Evolutionary conservation across 208 protist genomes (phyloP).

Genomic region (Tritrichomonas musculus): DNA sequence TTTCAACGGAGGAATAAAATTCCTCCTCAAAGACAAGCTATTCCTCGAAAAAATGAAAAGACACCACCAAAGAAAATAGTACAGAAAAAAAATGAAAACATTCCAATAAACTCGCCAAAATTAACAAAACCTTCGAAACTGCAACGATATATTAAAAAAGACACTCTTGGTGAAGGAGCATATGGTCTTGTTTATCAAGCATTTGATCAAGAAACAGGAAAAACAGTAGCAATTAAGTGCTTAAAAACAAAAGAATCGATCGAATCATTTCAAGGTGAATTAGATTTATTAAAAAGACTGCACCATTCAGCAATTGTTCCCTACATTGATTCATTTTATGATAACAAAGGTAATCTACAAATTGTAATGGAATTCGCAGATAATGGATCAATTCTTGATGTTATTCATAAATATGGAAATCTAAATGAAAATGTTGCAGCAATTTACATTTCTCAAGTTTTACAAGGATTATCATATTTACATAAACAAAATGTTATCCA

Average conservation of each 20-base stretch:
- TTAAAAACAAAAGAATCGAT: slow-evolving; percentile 2
- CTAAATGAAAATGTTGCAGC: slow-evolving; percentile 3
- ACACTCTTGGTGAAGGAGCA: not conserved
- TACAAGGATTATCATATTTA: slow-evolving; percentile 26
- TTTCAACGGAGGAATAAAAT: no score
- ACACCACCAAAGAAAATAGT: no score
- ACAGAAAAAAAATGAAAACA: no score
- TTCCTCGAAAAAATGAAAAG: no score
- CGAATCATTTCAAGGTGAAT: not conserved
- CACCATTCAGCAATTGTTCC: slow-evolving; percentile 7
- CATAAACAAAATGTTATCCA: slow-evolving; percentile 32
- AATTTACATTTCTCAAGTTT: slow-evolving; percentile 3
- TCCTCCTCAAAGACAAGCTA: no score
- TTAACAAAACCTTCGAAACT: no score
- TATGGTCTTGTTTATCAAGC: slow-evolving; percentile 2
- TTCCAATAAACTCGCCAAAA: no score
- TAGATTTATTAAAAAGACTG: slow-evolving; percentile 3
- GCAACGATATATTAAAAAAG: slow-evolving; percentile 3
- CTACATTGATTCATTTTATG: slow-evolving; percentile 12
- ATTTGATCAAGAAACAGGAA: slow-evolving; percentile 27
- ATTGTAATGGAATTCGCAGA: slow-evolving; percentile 35
- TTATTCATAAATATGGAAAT: not conserved
- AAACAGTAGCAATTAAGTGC: slow-evolving; percentile 17
- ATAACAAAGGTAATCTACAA: not conserved
- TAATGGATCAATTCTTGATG: not conserved